Evolutionary conservation across 1,139 yeast genomes (phyloP), one percentile per base, ranked within the genome.

Genomic region (Pichia norvegensis): DNA sequence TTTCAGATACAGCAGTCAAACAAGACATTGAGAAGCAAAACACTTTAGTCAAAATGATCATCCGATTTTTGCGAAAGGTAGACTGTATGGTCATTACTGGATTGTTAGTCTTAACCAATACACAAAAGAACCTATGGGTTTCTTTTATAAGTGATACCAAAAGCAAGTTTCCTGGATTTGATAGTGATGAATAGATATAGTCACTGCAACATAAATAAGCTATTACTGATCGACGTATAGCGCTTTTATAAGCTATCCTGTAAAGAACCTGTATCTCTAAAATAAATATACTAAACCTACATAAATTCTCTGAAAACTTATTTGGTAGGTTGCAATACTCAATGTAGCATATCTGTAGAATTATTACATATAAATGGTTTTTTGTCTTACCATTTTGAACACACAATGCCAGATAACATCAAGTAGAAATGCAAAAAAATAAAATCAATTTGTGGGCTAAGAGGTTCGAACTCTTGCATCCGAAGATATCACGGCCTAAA

Each of bases 21-120:
- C 78, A 74, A 52, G 79, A 73, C 43, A 61, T 70, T 43, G 79
- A 76, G 51, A 70, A 67, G 50, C 71, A 62, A 41, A 60, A 63
- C 27, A 76, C 71, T 50, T 52, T 61, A 2, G 46, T 54, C 29
- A 63, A 54, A 41, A 58, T 63, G n/a, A 49, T 63, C 8, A 46
- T 60, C n/a, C 52, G 64, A 44, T 60, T 58, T 42, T 53, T 55
- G 42, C 54, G 49, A 36, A 60, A 55, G 41, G 43, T 53, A 10
- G 47, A 56, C 43, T 25, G 29, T 3, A 37, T 55, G 33, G 42
- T 58, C 27, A 53, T 53, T 16, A 51, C 47, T 2, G 52, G 55
- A 5, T 16, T 22, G 7, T 42, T 59, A 14, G 48, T 46, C 19
- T 41, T 58, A 16, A 54, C 49, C 23, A 51, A 57, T 33, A 52